phyloP scores from a whole-genome alignment of 768 basidiomycete genomes.

The Amanita rubescens region DNA sequence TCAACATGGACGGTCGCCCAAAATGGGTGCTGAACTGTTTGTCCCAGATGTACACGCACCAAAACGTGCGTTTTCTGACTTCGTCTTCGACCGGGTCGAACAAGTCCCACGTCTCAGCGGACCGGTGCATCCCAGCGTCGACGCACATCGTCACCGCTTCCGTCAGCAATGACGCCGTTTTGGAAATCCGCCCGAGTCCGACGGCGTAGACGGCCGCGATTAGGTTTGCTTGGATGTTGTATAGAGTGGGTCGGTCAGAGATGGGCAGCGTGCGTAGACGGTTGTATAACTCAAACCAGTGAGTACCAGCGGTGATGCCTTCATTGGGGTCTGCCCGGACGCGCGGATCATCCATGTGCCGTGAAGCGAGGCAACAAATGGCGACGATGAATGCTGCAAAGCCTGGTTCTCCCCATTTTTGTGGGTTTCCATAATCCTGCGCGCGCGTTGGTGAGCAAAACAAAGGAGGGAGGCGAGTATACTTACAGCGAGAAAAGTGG shows the following conservation, averaged over 20 bases:
- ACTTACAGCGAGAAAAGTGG: slow-evolving; percentile 73
- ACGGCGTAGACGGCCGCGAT: slow-evolving; percentile 92
- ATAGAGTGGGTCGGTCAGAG: slow-evolving; percentile 82
- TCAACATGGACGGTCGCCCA: slow-evolving; percentile 81
- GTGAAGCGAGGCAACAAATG: slow-evolving; percentile 83
- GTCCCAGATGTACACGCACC: slow-evolving; percentile 96
- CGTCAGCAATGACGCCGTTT: slow-evolving; percentile 77
- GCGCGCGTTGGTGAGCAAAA: slow-evolving; percentile 8
- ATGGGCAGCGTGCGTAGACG: slow-evolving; percentile 84
- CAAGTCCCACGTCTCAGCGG: slow-evolving; percentile 76
- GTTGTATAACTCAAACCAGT: slow-evolving; percentile 87
- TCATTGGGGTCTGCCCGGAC: slow-evolving; percentile 78
- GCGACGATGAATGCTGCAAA: slow-evolving; percentile 94
- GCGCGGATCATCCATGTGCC: slow-evolving; percentile 89
- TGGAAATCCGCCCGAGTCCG: slow-evolving; percentile 82
- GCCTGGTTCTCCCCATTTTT: slow-evolving; percentile 93
- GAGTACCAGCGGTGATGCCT: slow-evolving; percentile 81
- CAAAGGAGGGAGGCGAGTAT: slow-evolving; percentile 11
- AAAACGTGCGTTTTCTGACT: slow-evolving; percentile 90
- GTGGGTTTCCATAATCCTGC: slow-evolving; percentile 88
- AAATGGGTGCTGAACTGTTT: slow-evolving; percentile 88
- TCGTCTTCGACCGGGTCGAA: slow-evolving; percentile 90
- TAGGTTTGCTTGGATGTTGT: slow-evolving; percentile 87
- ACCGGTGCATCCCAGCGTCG: slow-evolving; percentile 85
- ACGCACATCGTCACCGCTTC: slow-evolving; percentile 84